These are phyloP conservation scores for Babjeviella inositovora DNA, from an alignment of 805 yeast genomes.

Conservation along the genomic window DNA sequence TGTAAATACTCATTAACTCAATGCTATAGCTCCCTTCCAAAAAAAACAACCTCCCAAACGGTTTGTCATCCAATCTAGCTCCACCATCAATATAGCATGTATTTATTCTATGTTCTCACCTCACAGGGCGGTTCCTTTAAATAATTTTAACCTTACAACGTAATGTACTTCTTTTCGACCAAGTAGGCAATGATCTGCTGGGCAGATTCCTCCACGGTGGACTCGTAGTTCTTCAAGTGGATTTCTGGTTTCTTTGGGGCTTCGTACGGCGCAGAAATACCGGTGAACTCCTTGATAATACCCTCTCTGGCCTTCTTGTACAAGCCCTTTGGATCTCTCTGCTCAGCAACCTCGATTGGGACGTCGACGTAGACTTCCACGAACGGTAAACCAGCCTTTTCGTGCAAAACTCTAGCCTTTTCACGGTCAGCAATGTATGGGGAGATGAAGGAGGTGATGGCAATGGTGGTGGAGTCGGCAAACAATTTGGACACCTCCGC, in stretches of 20 bases:
- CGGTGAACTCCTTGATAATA: slow-evolving; percentile 84
- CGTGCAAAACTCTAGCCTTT: slow-evolving; percentile 75
- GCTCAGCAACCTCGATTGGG: slow-evolving; percentile 87
- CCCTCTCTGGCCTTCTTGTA: slow-evolving; percentile 97
- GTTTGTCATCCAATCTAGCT: too few relatives aligned
- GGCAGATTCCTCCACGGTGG: slow-evolving; percentile 71
- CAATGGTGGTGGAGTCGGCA: slow-evolving; percentile 81
- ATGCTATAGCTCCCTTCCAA: too few relatives aligned
- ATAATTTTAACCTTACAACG: background rate
- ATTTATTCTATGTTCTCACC: too few relatives aligned
- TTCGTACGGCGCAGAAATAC: slow-evolving; percentile 92
- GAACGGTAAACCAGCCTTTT: slow-evolving; percentile 60
- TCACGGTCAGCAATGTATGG: slow-evolving; percentile 81
- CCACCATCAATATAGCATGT: too few relatives aligned
- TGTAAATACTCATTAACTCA: too few relatives aligned
- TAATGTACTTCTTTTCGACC: slow-evolving; percentile 25
- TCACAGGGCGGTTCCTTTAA: background rate
- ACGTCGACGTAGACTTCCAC: slow-evolving; percentile 88
- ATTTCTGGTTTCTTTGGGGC: slow-evolving; percentile 79
- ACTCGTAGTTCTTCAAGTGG: slow-evolving; percentile 57
- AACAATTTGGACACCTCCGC: slow-evolving; percentile 88
- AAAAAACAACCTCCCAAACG: too few relatives aligned
- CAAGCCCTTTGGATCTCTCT: slow-evolving; percentile 94
- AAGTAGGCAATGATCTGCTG: slow-evolving; percentile 54
- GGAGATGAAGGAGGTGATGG: slow-evolving; percentile 84